Base-by-base conservation (phyloP, 2,329 filamentous ascomycete genomes). In the Xylariaceae sp. region DNA sequence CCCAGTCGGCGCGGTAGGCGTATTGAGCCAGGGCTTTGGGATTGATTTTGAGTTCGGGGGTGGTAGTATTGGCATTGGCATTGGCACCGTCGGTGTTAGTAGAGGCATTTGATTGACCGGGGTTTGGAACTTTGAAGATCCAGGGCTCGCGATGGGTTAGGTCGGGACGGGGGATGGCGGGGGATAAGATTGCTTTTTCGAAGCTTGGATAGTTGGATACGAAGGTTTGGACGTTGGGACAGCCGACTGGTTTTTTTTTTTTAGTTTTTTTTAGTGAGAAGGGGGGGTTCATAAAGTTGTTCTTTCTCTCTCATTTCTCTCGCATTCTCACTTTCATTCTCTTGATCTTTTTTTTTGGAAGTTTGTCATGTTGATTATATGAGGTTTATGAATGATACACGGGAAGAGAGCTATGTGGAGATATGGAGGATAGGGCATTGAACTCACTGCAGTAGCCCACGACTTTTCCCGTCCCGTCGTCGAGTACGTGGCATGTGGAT, bases 381-480 rank as follows among this genome's bases (percentile, higher is more conserved):
- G 5, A 34, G 6, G n/a, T n/a, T 19, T 27, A 44, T 30, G 9
- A 5, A 35, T 29, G 32, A 12, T 42, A 26, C 7, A 19, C 26
- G 45, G 31, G 31, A 19, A 19, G 19, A 19, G 19, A 19, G 19
- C 19, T 19, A 19, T 19, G 19, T 19, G 19, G 19, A 19, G 19
- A 19, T 19, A 19, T 19, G 19, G 19, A 19, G 19, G 19, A 2
- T 19, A 19, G 19, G 19, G 19, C 19, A 19, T 19, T 19, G 19
- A 19, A 70, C 51, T 74, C 74, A 64, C 79, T 73, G 57, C 76
- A 75, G 67, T 80, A 80, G n/a, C 76, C 77, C 35, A 78, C 76
- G 1, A 70, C 72, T 6, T 47, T 58, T 2, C 75, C 76, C 3
- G 60, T 43, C 42, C 76, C 76, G 63, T 78, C 73, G 65, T 78